Base-by-base conservation (phyloP, 345 rosid genomes). In the Raphanus raphanistrum region DNA sequence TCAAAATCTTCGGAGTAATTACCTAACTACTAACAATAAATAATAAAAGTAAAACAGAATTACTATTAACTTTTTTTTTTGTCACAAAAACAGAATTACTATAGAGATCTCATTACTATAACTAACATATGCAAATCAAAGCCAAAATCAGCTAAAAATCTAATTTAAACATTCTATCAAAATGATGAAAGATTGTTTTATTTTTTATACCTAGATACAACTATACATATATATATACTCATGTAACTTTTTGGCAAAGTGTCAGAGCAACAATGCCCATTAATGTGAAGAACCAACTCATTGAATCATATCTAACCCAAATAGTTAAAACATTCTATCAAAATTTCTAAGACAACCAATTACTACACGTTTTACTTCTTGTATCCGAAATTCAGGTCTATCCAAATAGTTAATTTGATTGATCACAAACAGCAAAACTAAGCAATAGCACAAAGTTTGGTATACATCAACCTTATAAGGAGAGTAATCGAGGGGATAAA, bases 261-360 rank as follows among this genome's bases (percentile, higher is more conserved):
- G 71, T 74, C 36, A 63, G 60, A 63, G 58, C 32, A 55, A 58
- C 26, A 70, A 59, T 63, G 68, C 5, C 71, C 63, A 63, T 69
- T 70, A 74, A 63, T 80, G 75, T 68, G 75, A 70, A 55, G 25
- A 74, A 68, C 75, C 67, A 74, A 63, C 74, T 70, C 60, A 63
- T 25, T 29, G 65, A 68, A 68, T 69, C 66, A 45, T 45, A 17
- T 60, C 25, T 63, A 63, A 63, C 67, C 70, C 71, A n/a, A n/a
- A n/a, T n/a, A n/a, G n/a, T n/a, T n/a, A n/a, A n/a, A n/a, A n/a
- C n/a, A n/a, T n/a, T n/a, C n/a, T n/a, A n/a, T n/a, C 55, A 26
- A 26, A 54, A 50, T 60, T 68, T 60, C 32, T 41, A 71, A 71
- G 21, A 10, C 16, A 54, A 27, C 31, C n/a, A 38, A 45, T 66